Evolutionary conservation across 768 basidiomycete genomes (phyloP), one percentile per base, ranked within the genome.

Genomic region (Calocybe cyanea): DNA sequence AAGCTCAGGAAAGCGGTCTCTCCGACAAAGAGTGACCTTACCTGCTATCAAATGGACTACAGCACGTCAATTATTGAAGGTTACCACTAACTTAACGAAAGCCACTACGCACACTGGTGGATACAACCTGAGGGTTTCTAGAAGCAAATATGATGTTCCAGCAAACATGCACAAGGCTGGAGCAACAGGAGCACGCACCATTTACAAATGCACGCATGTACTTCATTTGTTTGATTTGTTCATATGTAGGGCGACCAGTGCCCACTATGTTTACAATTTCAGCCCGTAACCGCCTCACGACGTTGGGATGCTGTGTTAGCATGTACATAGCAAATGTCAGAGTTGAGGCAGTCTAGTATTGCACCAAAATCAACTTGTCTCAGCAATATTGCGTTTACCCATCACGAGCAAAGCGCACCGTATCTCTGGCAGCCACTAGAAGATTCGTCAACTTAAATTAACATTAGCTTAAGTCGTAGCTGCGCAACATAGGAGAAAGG

Each of bases 141-240:
- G 7, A n/a, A 38, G 23, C 17, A 17, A 10, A 33, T 7, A 32
- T 19, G n/a, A 20, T 30, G 3, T 19, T n/a, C 4, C 34, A 35
- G 4, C 4, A n/a, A n/a, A 14, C 7, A n/a, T n/a, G 7, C 34
- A 35, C 34, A 5, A 14, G n/a, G 13, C 7, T 14, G 17, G 34
- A 14, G 17, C n/a, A 14, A 35, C 34, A 28, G 6, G 11, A 28
- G 25, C 11, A 11, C 68, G 11, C 20, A 77, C 69, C 72, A 57
- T 83, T 81, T 41, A 81, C 69, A 45, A 80, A 69, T 3, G 79
- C 80, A 31, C 78, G 59, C 47, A 82, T 59, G 52, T 76, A 84
- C 47, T 78, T 79, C 77, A 82, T 75, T 10, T 72, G 69, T 28
- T 75, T 65, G 49, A 83, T 68, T 38, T 78, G 72, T 31, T 80